phyloP scores from a whole-genome alignment of 805 yeast genomes.

The Sugiyamaella chiloensis region DNA sequence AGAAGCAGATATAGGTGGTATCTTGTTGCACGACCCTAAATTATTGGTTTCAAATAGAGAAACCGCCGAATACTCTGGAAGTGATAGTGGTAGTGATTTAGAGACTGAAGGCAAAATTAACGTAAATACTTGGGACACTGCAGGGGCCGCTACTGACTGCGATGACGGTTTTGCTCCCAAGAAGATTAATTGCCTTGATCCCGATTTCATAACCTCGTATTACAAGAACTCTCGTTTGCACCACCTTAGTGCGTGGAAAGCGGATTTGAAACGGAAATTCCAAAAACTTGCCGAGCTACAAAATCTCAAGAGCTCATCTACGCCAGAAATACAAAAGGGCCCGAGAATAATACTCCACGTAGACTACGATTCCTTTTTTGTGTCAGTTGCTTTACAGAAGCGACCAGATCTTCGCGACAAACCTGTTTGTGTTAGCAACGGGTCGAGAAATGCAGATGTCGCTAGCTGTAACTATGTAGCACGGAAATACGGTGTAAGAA shows the following conservation, averaged over 20 bases:
- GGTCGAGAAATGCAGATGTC: slow-evolving; percentile 57
- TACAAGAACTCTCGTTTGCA: slow-evolving; percentile 83
- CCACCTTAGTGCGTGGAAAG: slow-evolving; percentile 84
- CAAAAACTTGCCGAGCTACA: slow-evolving; percentile 40
- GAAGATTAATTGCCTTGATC: slow-evolving; percentile 64
- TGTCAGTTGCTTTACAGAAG: slow-evolving; percentile 68
- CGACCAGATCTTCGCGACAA: slow-evolving; percentile 55
- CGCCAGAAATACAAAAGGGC: slow-evolving; percentile 2
- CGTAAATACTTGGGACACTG: not conserved
- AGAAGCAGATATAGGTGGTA: not conserved
- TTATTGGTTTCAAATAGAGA: not conserved
- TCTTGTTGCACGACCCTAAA: not conserved
- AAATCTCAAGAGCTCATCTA: slow-evolving; percentile 24
- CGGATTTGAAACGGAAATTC: slow-evolving; percentile 63
- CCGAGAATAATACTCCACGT: slow-evolving; percentile 59
- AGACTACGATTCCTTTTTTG: slow-evolving; percentile 94
- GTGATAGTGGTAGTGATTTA: not conserved
- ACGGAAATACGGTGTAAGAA: slow-evolving; percentile 67
- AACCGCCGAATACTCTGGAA: not conserved
- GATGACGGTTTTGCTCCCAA: not conserved
- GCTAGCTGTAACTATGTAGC: slow-evolving; percentile 93
- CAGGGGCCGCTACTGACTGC: too few species aligned
- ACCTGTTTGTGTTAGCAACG: slow-evolving; percentile 59
- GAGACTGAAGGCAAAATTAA: not conserved
- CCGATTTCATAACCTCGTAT: slow-evolving; percentile 66